Percentiles rank a stretch among this genome's conserved stretches.
Evolutionary conservation across 306 rosid genomes (phyloP).

Genomic region (Vigna reflexopilosa): DNA sequence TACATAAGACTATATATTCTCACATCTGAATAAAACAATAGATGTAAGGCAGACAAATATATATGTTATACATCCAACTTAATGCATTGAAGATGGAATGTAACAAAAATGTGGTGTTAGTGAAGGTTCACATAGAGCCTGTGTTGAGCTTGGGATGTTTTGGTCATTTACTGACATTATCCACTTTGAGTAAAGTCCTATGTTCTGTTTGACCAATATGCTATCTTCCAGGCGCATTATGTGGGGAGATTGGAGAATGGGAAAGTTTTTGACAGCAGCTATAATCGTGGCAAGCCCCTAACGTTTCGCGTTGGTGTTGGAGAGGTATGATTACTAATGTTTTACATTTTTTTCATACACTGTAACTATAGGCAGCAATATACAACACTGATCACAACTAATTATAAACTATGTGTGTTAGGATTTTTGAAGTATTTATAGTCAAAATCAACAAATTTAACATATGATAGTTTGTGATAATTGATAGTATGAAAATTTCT

Average conservation of each 20-base stretch:
- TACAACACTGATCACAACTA: neutral
- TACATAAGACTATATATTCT: neutral
- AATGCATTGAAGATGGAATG: neutral
- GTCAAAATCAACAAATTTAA: neutral
- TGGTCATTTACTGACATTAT: neutral
- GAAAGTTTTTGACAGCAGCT: slow-evolving; percentile 91
- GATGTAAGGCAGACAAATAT: too few species aligned
- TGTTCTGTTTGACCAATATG: slow-evolving; percentile 7
- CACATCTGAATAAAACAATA: too few species aligned
- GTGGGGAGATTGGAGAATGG: slow-evolving; percentile 93
- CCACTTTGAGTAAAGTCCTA: slow-evolving; percentile 20
- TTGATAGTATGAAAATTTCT: too few species aligned
- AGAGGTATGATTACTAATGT: slow-evolving; percentile 61
- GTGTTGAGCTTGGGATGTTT: neutral
- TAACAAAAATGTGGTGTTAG: neutral
- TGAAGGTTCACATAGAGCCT: neutral
- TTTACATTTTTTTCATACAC: slow-evolving; percentile 5
- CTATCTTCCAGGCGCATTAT: slow-evolving; percentile 68
- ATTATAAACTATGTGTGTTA: too few species aligned
- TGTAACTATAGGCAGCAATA: neutral
- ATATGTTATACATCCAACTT: neutral
- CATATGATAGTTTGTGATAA: neutral
- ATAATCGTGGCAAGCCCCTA: slow-evolving; percentile 89
- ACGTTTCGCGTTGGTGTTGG: slow-evolving; percentile 91
- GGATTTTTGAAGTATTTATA: neutral